Conservation (phyloP, 768 basidiomycete genomes). For the Mycena albidolilacea region DNA sequence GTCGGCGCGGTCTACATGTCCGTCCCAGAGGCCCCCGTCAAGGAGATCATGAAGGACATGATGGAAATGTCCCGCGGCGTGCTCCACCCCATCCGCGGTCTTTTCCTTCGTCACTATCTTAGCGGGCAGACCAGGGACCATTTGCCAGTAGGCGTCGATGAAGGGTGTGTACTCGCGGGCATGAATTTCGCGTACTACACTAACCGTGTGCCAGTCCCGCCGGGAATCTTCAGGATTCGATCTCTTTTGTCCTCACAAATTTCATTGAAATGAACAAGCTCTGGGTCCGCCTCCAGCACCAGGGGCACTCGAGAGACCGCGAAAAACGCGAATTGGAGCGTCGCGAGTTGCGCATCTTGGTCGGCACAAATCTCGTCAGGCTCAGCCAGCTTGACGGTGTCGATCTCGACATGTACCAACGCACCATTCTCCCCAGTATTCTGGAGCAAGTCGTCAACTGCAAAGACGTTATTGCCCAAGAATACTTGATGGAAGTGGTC, state of each 20-base stretch:
- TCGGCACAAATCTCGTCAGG: constrained; percentile 97
- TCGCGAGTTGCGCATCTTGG: constrained; percentile 93
- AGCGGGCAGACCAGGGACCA: constrained; percentile 97
- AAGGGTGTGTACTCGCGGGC: constrained; percentile 71
- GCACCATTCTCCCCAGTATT: constrained; percentile 89
- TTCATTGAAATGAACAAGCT: constrained; percentile 99
- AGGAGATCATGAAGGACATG: constrained; percentile 99
- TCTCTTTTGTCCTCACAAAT: constrained; percentile 95
- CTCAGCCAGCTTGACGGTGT: constrained; percentile 97
- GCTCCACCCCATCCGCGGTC: constrained; percentile 94
- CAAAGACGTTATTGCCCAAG: constrained; percentile 98
- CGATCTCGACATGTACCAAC: constrained; percentile 92
- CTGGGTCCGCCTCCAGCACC: constrained; percentile 98
- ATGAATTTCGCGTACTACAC: constrained; percentile 8
- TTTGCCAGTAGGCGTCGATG: constrained; percentile 88
- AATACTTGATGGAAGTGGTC: constrained; percentile 99
- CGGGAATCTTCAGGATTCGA: constrained; percentile 96
- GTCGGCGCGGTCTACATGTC: constrained; percentile 99
- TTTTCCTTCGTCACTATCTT: constrained; percentile 96
- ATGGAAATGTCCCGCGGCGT: constrained; percentile 99
- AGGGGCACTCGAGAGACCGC: constrained; percentile 96
- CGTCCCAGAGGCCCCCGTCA: constrained; percentile 95
- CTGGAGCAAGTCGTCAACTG: constrained; percentile 98
- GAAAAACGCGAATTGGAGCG: constrained; percentile 98
- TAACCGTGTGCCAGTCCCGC: constrained; percentile 68